A percentile compares a stretch with the other conserved stretches of the same genome.
Evolutionary conservation across 2,329 filamentous ascomycete species (phyloP).

Genomic region (Phialemonium atrogriseum): DNA sequence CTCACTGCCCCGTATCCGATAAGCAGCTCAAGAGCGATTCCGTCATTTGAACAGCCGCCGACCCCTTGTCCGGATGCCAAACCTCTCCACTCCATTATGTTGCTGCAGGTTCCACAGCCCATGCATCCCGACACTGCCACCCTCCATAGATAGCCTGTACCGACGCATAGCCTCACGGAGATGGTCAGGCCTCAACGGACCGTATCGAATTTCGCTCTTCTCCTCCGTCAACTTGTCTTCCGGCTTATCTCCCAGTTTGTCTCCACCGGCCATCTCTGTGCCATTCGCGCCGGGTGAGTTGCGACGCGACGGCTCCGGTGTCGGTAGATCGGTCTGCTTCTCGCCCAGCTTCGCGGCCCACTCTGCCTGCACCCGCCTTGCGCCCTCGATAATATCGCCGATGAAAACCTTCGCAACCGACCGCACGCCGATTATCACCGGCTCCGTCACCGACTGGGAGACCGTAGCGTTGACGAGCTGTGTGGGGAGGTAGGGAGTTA

Average conservation of each 20-base stretch:
- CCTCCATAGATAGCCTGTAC: constrained; percentile 55
- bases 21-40: too few species aligned
- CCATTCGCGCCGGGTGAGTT: constrained; percentile 23
- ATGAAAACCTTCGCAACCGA: constrained; percentile 71
- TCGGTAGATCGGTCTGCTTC: constrained; percentile 44
- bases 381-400: constrained; percentile 66
- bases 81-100: constrained; percentile 50
- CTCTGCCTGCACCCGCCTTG: constrained; percentile 62
- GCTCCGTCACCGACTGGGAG: constrained; percentile 67
- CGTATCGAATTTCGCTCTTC: constrained; percentile 17
- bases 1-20: too few species aligned
- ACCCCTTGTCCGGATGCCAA: constrained; percentile 43
- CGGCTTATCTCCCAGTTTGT: constrained; percentile 9
- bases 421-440: constrained; percentile 67
- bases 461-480: constrained; percentile 73
- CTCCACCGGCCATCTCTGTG: constrained; percentile 12
- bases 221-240: constrained; percentile 18
- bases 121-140: constrained; percentile 53
- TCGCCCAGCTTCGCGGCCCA: constrained; percentile 54
- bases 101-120: constrained; percentile 55
- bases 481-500: constrained; percentile 3
- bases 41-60: constrained; percentile 43
- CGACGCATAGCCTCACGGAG: constrained; percentile 64
- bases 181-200: constrained; percentile 62
- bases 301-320: constrained; percentile 27